Conservation (phyloP, 129 eudicot genomes). For the Arctium lappa region DNA sequence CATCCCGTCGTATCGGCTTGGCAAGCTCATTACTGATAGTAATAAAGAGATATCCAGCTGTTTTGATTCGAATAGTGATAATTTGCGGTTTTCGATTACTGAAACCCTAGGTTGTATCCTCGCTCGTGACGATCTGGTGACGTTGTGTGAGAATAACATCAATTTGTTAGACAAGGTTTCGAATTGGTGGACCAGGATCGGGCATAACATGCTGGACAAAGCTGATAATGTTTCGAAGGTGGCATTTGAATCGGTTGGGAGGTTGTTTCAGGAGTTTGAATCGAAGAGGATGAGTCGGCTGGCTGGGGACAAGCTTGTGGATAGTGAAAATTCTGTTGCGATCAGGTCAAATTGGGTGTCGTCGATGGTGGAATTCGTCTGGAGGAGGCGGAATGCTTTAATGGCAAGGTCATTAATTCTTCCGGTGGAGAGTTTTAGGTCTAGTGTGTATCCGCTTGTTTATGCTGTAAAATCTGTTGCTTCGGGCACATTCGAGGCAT, state of each 20-base stretch:
- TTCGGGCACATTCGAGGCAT: constrained; percentile 76
- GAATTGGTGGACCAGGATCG: constrained; percentile 87
- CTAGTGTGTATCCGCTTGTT: constrained; percentile 78
- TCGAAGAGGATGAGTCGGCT: constrained; percentile 86
- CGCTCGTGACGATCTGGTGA: constrained; percentile 89
- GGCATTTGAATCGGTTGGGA: constrained; percentile 91
- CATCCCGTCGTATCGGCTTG: constrained; percentile 71
- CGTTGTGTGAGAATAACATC: constrained; percentile 78
- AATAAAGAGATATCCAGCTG: constrained; percentile 65
- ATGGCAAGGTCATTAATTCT: constrained; percentile 77
- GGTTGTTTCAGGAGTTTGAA: constrained; percentile 92
- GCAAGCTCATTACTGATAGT: constrained; percentile 61
- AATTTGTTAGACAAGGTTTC: constrained; percentile 80
- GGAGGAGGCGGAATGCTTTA: constrained; percentile 75
- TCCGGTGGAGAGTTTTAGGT: constrained; percentile 87
- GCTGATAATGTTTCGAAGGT: constrained; percentile 77
- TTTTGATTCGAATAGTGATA: constrained; percentile 78
- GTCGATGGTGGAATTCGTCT: constrained; percentile 81
- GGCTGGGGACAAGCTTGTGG: constrained; percentile 95
- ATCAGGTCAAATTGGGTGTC: constrained; percentile 92
- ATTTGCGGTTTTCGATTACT: constrained; percentile 74
- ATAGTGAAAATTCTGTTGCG: constrained; percentile 93
- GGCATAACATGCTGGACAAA: constrained; percentile 78
- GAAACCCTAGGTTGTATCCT: constrained; percentile 87
- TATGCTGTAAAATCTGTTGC: constrained; percentile 92